Conservation (phyloP, 2,329 filamentous ascomycete species). For the Diplodia sapinea region DNA sequence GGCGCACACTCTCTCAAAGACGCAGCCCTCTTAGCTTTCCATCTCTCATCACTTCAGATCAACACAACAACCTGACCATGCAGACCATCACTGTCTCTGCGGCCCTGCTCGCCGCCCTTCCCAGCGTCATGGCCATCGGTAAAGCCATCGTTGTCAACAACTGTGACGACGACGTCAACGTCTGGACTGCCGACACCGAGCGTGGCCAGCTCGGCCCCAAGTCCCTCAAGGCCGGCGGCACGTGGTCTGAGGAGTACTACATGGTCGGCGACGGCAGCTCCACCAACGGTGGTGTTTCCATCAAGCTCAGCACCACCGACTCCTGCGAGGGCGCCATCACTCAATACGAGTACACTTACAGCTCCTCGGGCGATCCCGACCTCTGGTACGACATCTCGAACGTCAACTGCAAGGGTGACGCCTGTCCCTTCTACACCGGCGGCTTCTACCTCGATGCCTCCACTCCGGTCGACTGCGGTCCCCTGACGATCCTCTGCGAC, state of each 20-base stretch:
- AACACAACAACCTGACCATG: constrained; percentile 36
- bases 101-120: constrained; percentile 42
- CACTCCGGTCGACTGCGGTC: constrained; percentile 42
- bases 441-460: constrained; percentile 33
- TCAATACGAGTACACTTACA: constrained; percentile 49
- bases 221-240: constrained; percentile 40
- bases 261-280: constrained; percentile 41
- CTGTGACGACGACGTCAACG: constrained; percentile 46
- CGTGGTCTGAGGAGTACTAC: constrained; percentile 37
- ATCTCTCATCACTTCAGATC: not conserved
- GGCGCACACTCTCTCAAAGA: constrained; percentile 44
- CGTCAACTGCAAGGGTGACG: constrained; percentile 31
- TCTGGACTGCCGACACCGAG: constrained; percentile 46
- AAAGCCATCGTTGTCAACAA: constrained; percentile 46
- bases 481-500: constrained; percentile 44
- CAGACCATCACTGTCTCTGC: constrained; percentile 44
- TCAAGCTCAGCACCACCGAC: constrained; percentile 48
- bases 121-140: constrained; percentile 34
- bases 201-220: constrained; percentile 39
- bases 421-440: constrained; percentile 32
- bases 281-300: constrained; percentile 42
- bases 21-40: not conserved
- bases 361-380: constrained; percentile 44
- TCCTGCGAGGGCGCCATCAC: constrained; percentile 42
- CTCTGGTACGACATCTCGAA: constrained; percentile 36